Evolutionary conservation across 352 stramenopile genomes (phyloP).

Genomic region (Achlya hypogyna): DNA sequence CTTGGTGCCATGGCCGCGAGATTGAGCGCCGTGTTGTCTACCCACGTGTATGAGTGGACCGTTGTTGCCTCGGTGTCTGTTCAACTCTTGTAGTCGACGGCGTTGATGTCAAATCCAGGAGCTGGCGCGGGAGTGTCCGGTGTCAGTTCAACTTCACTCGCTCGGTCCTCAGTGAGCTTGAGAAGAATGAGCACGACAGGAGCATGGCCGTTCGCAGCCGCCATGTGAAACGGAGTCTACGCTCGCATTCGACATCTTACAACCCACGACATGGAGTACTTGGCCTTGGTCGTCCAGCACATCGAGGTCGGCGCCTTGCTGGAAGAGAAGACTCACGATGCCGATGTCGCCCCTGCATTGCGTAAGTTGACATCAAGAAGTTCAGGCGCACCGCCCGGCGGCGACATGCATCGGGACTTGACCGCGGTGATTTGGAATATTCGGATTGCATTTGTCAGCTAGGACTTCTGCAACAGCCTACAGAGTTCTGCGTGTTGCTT

Average conservation of each 20-base stretch:
- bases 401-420: constrained; percentile 69
- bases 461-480: constrained; percentile 45
- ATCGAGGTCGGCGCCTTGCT: constrained; percentile 55
- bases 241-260: not conserved
- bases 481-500: not conserved
- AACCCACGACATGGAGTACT: not conserved
- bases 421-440: constrained; percentile 68
- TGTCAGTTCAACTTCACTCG: constrained; percentile 6
- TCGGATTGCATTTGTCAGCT: constrained; percentile 58
- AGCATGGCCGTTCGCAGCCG: constrained; percentile 68
- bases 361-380: not conserved
- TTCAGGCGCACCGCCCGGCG: constrained; percentile 23
- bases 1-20: constrained; percentile 75
- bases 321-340: constrained; percentile 66
- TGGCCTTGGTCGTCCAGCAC: constrained; percentile 78
- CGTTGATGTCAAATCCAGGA: constrained; percentile 58
- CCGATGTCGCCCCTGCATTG: constrained; percentile 45
- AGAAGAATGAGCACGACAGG: constrained; percentile 60
- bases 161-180: constrained; percentile 42
- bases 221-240: constrained; percentile 63
- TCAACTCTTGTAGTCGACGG: constrained; percentile 60
- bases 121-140: constrained; percentile 20
- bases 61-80: no score
- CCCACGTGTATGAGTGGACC: not conserved
- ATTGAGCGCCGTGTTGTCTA: constrained; percentile 70